phyloP scores from a whole-genome alignment of 768 basidiomycete genomes.

The Agaricus blazei region DNA sequence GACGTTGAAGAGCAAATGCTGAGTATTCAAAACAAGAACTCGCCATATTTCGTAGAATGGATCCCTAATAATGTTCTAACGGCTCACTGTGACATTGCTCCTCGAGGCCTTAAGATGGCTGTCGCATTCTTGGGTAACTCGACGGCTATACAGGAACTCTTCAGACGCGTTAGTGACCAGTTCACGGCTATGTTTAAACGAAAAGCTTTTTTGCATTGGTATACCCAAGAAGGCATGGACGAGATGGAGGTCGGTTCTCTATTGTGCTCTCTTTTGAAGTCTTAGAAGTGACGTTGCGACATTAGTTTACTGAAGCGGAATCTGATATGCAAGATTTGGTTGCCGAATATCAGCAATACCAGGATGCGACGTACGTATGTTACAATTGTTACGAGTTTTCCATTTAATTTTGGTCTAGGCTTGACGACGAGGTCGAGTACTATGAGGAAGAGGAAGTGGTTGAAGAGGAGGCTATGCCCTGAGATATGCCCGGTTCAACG shows the following conservation, averaged over 20 bases:
- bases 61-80: slow-evolving; percentile 99
- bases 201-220: slow-evolving; percentile 99
- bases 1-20: slow-evolving; percentile 99
- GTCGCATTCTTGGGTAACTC: slow-evolving; percentile 98
- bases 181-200: slow-evolving; percentile 99
- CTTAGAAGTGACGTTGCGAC: slow-evolving; percentile 3
- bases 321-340: slow-evolving; percentile 99
- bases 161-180: slow-evolving; percentile 98
- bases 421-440: slow-evolving; percentile 85
- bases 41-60: slow-evolving; percentile 98
- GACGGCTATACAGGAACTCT: slow-evolving; percentile 94
- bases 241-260: slow-evolving; percentile 75
- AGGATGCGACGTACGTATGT: slow-evolving; percentile 80
- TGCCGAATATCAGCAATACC: slow-evolving; percentile 96
- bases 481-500: too few species aligned
- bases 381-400: not conserved
- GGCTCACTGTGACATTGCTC: slow-evolving; percentile 97
- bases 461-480: slow-evolving; percentile 34
- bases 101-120: slow-evolving; percentile 93
- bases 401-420: slow-evolving; percentile 35
- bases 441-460: slow-evolving; percentile 59
- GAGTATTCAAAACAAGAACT: slow-evolving; percentile 96
- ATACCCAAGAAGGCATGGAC: slow-evolving; percentile 99
- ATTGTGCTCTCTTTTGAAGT: too few species aligned
- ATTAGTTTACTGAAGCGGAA: slow-evolving; percentile 93